Conservation (phyloP, 2,329 filamentous ascomycete genomes). For the Davidsoniella neocaledoniae region DNA sequence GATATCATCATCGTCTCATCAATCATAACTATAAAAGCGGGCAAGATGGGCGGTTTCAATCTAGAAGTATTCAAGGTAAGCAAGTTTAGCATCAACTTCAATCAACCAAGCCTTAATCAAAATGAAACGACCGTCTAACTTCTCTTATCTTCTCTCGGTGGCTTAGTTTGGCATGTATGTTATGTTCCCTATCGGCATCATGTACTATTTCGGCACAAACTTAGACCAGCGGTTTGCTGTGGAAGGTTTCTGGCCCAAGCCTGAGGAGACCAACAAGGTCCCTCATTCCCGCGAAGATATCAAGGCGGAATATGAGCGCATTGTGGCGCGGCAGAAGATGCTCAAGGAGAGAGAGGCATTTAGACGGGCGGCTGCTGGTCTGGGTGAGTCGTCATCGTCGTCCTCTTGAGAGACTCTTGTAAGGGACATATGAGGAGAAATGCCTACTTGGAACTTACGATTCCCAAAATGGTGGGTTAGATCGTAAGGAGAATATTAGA, state of each 20-base stretch:
- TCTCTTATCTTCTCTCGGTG: background rate
- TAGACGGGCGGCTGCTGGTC: constrained; percentile 17
- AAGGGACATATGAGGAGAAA: background rate
- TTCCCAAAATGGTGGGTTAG: background rate
- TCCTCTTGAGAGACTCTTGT: background rate
- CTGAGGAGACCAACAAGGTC: constrained; percentile 58
- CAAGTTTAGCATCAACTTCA: background rate
- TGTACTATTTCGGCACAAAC: constrained; percentile 99
- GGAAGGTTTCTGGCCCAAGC: constrained; percentile 82
- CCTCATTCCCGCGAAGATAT: constrained; percentile 72
- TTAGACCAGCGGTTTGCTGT: constrained; percentile 84
- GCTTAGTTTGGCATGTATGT: constrained; percentile 91
- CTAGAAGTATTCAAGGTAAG: constrained; percentile 87
- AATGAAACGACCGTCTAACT: background rate
- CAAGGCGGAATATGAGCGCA: constrained; percentile 57
- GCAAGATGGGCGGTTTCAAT: constrained; percentile 62
- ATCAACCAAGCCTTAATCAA: background rate
- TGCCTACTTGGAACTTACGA: background rate
- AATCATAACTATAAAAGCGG: background rate
- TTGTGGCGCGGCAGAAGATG: constrained; percentile 51
- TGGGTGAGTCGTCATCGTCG: constrained; percentile 12
- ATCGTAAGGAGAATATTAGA: background rate
- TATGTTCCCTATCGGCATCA: constrained; percentile 95
- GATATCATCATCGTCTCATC: background rate
- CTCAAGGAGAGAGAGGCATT: constrained; percentile 43